These are phyloP conservation scores for Penicillium riverlandense DNA, from an alignment of 495 filamentous ascomycete genomes.

Conservation along the genomic window DNA sequence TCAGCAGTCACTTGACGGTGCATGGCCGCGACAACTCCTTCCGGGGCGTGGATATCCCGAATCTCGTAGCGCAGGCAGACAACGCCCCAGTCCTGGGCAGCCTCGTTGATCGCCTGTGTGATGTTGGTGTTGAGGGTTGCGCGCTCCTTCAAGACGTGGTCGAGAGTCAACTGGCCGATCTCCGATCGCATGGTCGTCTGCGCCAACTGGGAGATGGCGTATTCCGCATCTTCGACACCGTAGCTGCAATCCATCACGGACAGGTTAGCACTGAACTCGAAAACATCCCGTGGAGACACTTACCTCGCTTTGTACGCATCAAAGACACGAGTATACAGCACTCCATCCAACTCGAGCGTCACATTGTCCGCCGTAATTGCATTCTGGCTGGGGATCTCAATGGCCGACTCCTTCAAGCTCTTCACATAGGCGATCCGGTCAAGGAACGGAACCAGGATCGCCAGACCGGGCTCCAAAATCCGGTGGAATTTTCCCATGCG, in stretches of 20 bases:
- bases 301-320: slow-evolving; percentile 96
- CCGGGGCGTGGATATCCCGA: slow-evolving; percentile 93
- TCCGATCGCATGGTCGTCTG: slow-evolving; percentile 99
- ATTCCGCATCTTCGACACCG: slow-evolving; percentile 97
- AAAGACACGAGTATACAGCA: slow-evolving; percentile 90
- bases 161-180: slow-evolving; percentile 91
- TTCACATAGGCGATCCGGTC: slow-evolving; percentile 98
- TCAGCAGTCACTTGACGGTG: slow-evolving; percentile 96
- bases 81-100: slow-evolving; percentile 92
- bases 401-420: slow-evolving; percentile 88
- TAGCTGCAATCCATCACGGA: slow-evolving; percentile 51
- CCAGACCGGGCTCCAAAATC: slow-evolving; percentile 85
- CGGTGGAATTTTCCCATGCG: slow-evolving; percentile 96
- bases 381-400: slow-evolving; percentile 93
- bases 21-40: slow-evolving; percentile 91
- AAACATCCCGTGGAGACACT: slow-evolving; percentile 7
- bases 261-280: background rate
- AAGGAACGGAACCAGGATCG: slow-evolving; percentile 81
- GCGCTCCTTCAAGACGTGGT: slow-evolving; percentile 96
- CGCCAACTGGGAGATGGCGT: slow-evolving; percentile 94
- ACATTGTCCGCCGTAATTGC: slow-evolving; percentile 99
- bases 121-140: slow-evolving; percentile 95
- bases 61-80: slow-evolving; percentile 97
- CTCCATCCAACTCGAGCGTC: slow-evolving; percentile 89
- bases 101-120: slow-evolving; percentile 96